Base-by-base conservation (phyloP, 805 yeast species). In the Pichia rugopelliculosa region DNA sequence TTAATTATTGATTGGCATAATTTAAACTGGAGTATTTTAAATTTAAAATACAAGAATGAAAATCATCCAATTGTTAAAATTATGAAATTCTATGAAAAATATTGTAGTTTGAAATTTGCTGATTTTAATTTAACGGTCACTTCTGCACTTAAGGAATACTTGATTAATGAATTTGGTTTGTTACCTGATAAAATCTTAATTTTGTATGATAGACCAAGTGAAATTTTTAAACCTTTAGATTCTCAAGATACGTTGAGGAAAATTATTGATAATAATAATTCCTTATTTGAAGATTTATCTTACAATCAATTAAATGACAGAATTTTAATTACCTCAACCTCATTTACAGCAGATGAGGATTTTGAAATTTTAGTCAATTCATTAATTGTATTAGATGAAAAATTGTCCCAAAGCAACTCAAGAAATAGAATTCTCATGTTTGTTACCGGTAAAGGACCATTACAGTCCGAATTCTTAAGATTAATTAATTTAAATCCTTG, bases 391-490 rank as follows among this genome's bases (percentile, higher is more conserved):
- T 82, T 87, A 53, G 90, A 85, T 44, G 51, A 55, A 11, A 57
- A 62, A 13, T 52, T 61, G 22, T 33, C 45, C 11, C 53, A 52
- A 20, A 55, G 54, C 10, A 53, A 56, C 12, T 30, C 53, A 1
- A 53, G 73, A 4, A 80, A 82, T 1, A 74, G 72, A 3, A 59
- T 90, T 1, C 62, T 80, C 36, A 76, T 88, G 45, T 66, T 93
- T n/a, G 83, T 93, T n/a, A 93, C 99, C 0, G 99, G 99, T 0
- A 91, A 90, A 62, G 99, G 99, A 0, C 98, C 98, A 0, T 62
- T 85, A 65, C 79, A 79, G 54, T 62, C 66, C 2, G 61, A 69
- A 22, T 84, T 85, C 2, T 6, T 51, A 17, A 25, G 52, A 3
- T 8, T 45, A 9, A 46, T 59, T 0, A 39, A 51, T 2, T 26